Evolutionary conservation across 371 early-diverging fungal species (phyloP).

Genomic region (Mortierella sp.): DNA sequence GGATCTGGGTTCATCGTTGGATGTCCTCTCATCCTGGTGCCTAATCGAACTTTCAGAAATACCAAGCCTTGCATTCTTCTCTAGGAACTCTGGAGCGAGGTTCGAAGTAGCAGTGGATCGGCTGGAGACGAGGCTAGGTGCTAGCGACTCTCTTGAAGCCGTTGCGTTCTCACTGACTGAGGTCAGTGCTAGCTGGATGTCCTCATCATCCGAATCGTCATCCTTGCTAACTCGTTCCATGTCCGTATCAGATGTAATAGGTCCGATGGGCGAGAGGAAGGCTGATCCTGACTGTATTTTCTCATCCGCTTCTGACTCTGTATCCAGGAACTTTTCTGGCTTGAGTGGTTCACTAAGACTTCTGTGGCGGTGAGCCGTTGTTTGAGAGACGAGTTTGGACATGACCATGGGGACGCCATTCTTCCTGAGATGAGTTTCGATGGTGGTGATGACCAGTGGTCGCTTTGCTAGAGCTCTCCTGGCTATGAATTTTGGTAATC

Average conservation of each 20-base stretch:
- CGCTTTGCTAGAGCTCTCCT: slow-evolving; percentile 72
- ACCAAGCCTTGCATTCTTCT: slow-evolving; percentile 32
- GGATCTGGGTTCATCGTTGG: slow-evolving; percentile 10
- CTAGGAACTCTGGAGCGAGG: slow-evolving; percentile 42
- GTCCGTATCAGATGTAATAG: slow-evolving; percentile 14
- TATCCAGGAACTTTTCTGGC: slow-evolving; percentile 38
- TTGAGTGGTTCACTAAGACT: slow-evolving; percentile 46
- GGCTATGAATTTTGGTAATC: slow-evolving; percentile 71
- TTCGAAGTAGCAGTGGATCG: slow-evolving; percentile 39
- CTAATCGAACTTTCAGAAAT: slow-evolving; percentile 23
- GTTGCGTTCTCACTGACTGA: slow-evolving; percentile 12
- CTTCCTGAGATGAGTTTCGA: slow-evolving; percentile 69
- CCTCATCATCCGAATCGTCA: slow-evolving; percentile 37
- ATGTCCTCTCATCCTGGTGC: slow-evolving; percentile 13
- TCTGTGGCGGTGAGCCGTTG: slow-evolving; percentile 41
- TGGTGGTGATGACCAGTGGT: slow-evolving; percentile 68
- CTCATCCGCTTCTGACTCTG: slow-evolving; percentile 26
- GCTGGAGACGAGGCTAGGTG: slow-evolving; percentile 34
- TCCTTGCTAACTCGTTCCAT: slow-evolving; percentile 28
- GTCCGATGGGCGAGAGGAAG: slow-evolving; percentile 43
- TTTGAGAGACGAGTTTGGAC: slow-evolving; percentile 30
- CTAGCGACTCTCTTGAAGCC: slow-evolving; percentile 21
- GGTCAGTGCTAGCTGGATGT: slow-evolving; percentile 21
- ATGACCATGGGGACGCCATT: slow-evolving; percentile 62
- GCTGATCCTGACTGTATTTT: slow-evolving; percentile 38